phyloP scores from a whole-genome alignment of 306 rosid genomes.

The Vigna radiata region DNA sequence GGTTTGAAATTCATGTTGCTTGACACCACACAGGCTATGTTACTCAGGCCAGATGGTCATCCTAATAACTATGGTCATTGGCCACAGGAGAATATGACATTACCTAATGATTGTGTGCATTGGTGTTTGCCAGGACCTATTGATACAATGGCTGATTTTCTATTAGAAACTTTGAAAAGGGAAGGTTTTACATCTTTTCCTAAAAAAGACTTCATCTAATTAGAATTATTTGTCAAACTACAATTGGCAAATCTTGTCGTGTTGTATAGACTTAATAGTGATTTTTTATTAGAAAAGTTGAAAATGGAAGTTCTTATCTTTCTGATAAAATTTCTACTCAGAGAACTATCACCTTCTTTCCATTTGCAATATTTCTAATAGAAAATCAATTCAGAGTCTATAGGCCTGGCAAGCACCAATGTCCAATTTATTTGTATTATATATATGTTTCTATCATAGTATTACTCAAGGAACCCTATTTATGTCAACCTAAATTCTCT shows the following conservation, averaged over 20 bases:
- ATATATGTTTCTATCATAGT: background rate
- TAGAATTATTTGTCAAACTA: background rate
- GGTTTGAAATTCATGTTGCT: conserved; percentile 65
- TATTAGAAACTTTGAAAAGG: conserved; percentile 69
- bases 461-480: background rate
- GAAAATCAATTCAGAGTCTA: no score
- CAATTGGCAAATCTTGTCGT: background rate
- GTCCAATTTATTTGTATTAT: no score
- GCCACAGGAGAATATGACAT: conserved; percentile 63
- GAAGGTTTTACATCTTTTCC: conserved; percentile 49
- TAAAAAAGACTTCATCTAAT: background rate
- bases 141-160: conserved; percentile 73
- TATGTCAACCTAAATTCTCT: background rate
- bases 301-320: no score
- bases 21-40: conserved; percentile 67
- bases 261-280: background rate
- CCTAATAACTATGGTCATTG: conserved; percentile 76
- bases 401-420: no score
- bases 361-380: no score
- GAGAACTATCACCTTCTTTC: no score
- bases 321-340: no score
- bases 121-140: conserved; percentile 89
- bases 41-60: conserved; percentile 84
- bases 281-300: no score
- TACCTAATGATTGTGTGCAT: conserved; percentile 79